Conservation (phyloP, 306 rosid genomes). For the Castanea sativa region DNA sequence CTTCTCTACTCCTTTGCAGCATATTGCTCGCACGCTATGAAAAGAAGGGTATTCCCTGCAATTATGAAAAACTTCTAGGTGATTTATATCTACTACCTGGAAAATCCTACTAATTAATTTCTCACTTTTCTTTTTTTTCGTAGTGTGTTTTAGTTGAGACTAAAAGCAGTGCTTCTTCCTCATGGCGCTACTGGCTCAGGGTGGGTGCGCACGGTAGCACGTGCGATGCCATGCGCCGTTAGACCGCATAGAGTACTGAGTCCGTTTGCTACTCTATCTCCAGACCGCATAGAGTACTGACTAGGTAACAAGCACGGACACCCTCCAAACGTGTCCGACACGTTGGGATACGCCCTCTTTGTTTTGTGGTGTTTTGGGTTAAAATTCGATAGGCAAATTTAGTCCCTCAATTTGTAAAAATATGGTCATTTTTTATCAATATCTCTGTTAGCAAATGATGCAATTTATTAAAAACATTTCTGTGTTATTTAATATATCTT, state of each 20-base stretch:
- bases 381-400: no score
- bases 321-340: no score
- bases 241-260: conserved; percentile 18
- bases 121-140: background rate
- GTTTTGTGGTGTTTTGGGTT: no score
- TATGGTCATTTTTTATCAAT: no score
- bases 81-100: background rate
- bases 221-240: conserved; percentile 18
- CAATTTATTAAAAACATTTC: no score
- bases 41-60: background rate
- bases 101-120: background rate
- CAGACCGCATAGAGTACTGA: background rate
- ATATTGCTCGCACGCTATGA: no score
- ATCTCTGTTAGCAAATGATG: no score
- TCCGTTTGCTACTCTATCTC: conserved; percentile 52
- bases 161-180: background rate
- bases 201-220: conserved; percentile 26
- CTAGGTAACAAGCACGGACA: no score
- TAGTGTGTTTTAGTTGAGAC: background rate
- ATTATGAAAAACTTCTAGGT: background rate
- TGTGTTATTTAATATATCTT: no score
- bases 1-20: no score
- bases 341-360: no score
- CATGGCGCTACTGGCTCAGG: conserved; percentile 64
- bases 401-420: no score